These are phyloP conservation scores for Pneumocystis canis DNA, from an alignment of 1,139 yeast species.

Conservation along the genomic window DNA sequence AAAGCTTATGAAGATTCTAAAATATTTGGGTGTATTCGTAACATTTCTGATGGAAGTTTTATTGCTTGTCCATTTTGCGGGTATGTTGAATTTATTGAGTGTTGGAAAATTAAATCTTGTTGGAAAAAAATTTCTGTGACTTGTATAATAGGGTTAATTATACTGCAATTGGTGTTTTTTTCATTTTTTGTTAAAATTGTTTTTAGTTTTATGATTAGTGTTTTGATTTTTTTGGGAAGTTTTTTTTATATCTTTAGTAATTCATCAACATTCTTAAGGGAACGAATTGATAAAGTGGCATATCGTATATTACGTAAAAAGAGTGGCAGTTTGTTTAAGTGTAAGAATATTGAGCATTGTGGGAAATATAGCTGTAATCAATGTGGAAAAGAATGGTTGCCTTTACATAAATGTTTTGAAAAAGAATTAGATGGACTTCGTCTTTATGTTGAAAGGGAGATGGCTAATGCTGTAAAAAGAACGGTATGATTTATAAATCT, in stretches of 20 bases:
- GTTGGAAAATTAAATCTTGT: not conserved
- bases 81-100: constrained; percentile 9
- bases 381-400: constrained; percentile 14
- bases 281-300: constrained; percentile 4
- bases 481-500: constrained; percentile 3
- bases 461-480: constrained; percentile 16
- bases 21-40: constrained; percentile 1
- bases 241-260: not conserved
- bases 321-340: constrained; percentile 12
- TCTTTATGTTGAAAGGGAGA: constrained; percentile 14
- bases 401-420: constrained; percentile 15
- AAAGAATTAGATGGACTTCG: constrained; percentile 14
- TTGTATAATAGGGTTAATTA: not conserved
- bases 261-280: constrained; percentile 1
- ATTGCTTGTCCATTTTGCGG: constrained; percentile 14
- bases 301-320: constrained; percentile 12
- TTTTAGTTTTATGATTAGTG: not conserved
- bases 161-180: not conserved
- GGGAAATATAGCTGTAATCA: constrained; percentile 13
- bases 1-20: constrained; percentile 13
- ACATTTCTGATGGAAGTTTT: constrained; percentile 3
- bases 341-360: constrained; percentile 12
- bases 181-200: not conserved
- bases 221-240: constrained; percentile 1
- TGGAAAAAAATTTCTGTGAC: not conserved